Evolutionary conservation across 257 asterid species (phyloP).

Genomic region (Verbascum thapsus): DNA sequence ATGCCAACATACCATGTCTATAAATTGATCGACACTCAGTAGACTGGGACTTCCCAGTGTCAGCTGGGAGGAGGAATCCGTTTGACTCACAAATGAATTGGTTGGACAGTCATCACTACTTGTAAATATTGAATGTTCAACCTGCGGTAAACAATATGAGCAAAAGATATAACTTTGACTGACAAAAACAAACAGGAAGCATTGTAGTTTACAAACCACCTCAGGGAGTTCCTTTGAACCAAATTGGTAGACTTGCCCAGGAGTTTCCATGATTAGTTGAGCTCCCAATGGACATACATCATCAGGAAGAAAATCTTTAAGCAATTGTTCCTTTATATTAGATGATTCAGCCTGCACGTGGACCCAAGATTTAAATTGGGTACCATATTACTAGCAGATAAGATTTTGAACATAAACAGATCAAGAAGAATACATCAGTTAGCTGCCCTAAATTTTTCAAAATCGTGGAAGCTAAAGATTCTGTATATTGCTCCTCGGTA

Average conservation of each 20-base stretch:
- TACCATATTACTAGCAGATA: conserved; percentile 16
- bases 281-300: conserved; percentile 71
- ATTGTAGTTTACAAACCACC: conserved; percentile 39
- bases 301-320: conserved; percentile 74
- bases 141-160: conserved; percentile 39
- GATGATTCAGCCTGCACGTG: conserved; percentile 53
- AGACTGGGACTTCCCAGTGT: conserved; percentile 53
- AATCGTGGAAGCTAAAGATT: conserved; percentile 58
- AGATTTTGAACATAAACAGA: conserved; percentile 14
- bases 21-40: conserved; percentile 65
- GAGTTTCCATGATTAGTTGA: conserved; percentile 50
- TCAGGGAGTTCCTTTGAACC: conserved; percentile 48
- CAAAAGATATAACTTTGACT: conserved; percentile 26
- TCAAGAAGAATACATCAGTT: conserved; percentile 43
- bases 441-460: conserved; percentile 51
- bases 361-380: conserved; percentile 19
- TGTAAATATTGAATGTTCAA: conserved; percentile 41
- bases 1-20: conserved; percentile 66
- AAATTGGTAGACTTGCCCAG: conserved; percentile 45
- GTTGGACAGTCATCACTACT: conserved; percentile 58
- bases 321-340: conserved; percentile 57
- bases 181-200: conserved; percentile 24
- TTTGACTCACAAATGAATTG: conserved; percentile 49
- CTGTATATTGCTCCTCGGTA: conserved; percentile 60
- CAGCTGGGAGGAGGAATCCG: conserved; percentile 52